Evolutionary conservation across 306 rosid genomes (phyloP).

Genomic region (Adenanthera pavonina): DNA sequence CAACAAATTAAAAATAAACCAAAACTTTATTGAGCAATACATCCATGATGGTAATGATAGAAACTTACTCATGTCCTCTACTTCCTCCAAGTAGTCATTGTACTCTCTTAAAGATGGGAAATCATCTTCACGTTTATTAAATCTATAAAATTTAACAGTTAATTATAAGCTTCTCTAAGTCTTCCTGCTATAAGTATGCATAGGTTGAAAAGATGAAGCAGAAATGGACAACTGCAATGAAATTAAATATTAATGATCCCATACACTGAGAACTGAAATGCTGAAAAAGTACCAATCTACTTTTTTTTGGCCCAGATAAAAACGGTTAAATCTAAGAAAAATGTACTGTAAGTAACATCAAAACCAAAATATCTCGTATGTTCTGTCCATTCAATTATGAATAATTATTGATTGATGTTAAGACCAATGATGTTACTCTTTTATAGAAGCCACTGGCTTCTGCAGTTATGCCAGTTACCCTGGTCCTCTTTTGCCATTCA

Average conservation of each 20-base stretch:
- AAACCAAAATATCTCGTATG: conserved; percentile 6
- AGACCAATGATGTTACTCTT: not conserved
- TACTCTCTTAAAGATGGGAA: conserved; percentile 81
- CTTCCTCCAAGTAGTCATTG: conserved; percentile 96
- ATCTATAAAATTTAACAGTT: conserved; percentile 51
- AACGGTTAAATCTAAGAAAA: not conserved
- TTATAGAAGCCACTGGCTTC: not conserved
- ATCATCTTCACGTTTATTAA: conserved; percentile 88
- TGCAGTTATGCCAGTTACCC: conserved; percentile 1
- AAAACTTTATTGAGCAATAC: conserved; percentile 13
- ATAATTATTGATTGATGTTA: conserved; percentile 6
- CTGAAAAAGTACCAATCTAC: not conserved
- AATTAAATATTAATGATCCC: conserved; percentile 29
- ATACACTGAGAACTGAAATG: not conserved
- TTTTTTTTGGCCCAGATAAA: not conserved
- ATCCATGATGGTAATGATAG: not conserved
- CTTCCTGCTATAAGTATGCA: not conserved
- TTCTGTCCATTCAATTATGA: conserved; percentile 11
- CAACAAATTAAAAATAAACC: conserved; percentile 29
- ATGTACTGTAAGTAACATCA: not conserved
- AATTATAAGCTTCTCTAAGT: not conserved
- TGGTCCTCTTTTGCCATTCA: conserved; percentile 6
- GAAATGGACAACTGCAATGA: conserved; percentile 12
- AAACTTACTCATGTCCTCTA: conserved; percentile 87
- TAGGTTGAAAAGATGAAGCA: conserved; percentile 12